A percentile compares a stretch with the other conserved stretches of the same genome.
phyloP scores from a whole-genome alignment of 192 early-diverging fungal species.

The Coemansia sp. region DNA sequence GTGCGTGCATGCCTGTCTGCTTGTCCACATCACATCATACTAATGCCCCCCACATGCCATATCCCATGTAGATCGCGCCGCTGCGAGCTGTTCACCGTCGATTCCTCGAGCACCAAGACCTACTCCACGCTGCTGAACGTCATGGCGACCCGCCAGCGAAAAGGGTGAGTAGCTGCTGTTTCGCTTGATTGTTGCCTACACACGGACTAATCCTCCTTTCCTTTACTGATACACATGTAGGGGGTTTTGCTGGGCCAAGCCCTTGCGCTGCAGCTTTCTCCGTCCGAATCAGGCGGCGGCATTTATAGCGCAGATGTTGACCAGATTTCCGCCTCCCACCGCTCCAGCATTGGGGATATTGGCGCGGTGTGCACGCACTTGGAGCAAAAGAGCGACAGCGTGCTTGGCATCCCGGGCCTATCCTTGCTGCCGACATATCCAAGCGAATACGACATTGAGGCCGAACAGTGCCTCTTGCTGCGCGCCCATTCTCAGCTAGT shows the following conservation, averaged over 20 bases:
- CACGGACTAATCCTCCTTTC: background rate
- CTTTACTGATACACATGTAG: slow-evolving; percentile 12
- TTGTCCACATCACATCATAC: background rate
- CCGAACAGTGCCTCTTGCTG: slow-evolving; percentile 32
- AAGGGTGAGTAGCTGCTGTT: background rate
- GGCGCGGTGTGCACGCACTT: slow-evolving; percentile 10
- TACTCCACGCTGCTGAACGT: slow-evolving; percentile 23
- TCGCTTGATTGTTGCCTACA: background rate
- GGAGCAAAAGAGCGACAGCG: slow-evolving; percentile 22
- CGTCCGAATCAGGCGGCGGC: background rate
- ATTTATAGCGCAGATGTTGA: background rate
- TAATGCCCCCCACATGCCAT: background rate
- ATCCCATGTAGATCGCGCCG: slow-evolving; percentile 27
- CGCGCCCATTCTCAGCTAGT: slow-evolving; percentile 29
- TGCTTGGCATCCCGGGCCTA: slow-evolving; percentile 23
- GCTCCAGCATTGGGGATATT: background rate
- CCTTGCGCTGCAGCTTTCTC: slow-evolving; percentile 12
- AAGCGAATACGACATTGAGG: slow-evolving; percentile 7
- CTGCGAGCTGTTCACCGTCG: slow-evolving; percentile 34
- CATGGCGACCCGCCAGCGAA: slow-evolving; percentile 10
- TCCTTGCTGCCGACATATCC: background rate
- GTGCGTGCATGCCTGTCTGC: slow-evolving; percentile 6
- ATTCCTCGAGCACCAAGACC: slow-evolving; percentile 43
- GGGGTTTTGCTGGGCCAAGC: slow-evolving; percentile 27
- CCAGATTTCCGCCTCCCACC: background rate